Conservation (phyloP, 1,284 basidiomycete genomes). For the Microbotryum intermedium region DNA sequence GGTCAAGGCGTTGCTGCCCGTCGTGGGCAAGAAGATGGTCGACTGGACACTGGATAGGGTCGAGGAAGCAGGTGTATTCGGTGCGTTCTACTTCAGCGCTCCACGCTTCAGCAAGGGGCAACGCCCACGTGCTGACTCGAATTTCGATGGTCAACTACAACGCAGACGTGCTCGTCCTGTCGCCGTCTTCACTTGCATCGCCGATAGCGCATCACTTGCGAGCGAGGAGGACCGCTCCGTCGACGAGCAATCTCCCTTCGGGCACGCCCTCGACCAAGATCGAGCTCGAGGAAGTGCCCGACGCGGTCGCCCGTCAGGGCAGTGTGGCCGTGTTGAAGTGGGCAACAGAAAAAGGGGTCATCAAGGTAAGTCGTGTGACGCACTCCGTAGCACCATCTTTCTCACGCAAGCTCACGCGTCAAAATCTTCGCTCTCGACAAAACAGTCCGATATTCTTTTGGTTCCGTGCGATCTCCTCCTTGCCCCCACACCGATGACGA, state of each 20-base stretch:
- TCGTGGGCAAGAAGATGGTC: conserved; percentile 78
- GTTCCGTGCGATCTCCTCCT: conserved; percentile 85
- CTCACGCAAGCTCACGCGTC: background rate
- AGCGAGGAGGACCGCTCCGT: conserved; percentile 14
- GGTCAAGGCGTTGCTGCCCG: conserved; percentile 71
- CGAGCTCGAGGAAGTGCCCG: conserved; percentile 30
- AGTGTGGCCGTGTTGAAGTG: conserved; percentile 24
- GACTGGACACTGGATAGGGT: conserved; percentile 78
- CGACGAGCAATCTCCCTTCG: conserved; percentile 1
- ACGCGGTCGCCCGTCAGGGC: conserved; percentile 18
- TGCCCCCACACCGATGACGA: conserved; percentile 17
- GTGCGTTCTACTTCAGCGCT: conserved; percentile 42
- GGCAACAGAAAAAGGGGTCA: conserved; percentile 25
- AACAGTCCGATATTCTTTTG: conserved; percentile 72
- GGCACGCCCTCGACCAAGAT: conserved; percentile 18
- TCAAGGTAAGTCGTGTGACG: conserved; percentile 23
- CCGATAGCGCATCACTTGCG: conserved; percentile 30
- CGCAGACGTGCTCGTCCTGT: conserved; percentile 74
- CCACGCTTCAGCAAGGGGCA: background rate
- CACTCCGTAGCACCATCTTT: background rate
- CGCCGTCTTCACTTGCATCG: conserved; percentile 42
- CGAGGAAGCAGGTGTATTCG: conserved; percentile 73
- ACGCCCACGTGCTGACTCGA: background rate
- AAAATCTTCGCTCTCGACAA: background rate
- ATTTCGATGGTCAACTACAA: fast-evolving